Percentiles rank a stretch among this genome's conserved stretches.
Evolutionary conservation across 495 filamentous ascomycete species (phyloP).

Genomic region (Annulohypoxylon maeteangense): DNA sequence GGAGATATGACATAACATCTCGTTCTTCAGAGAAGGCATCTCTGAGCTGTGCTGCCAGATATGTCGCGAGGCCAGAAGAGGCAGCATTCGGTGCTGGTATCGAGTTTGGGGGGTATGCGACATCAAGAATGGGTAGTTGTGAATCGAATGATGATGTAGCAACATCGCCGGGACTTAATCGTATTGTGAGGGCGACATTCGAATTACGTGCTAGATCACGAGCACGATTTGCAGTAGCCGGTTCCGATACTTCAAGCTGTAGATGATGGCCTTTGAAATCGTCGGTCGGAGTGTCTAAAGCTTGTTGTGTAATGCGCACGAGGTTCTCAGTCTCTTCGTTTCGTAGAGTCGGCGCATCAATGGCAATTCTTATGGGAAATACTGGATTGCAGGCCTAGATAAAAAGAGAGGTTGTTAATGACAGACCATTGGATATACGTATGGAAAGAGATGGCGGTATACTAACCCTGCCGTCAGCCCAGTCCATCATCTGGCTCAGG

Average conservation of each 20-base stretch:
- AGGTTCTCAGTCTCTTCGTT: conserved; percentile 78
- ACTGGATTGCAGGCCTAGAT: conserved; percentile 83
- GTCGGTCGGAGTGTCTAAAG: conserved; percentile 89
- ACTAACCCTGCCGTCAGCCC: conserved; percentile 90
- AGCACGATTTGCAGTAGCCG: conserved; percentile 47
- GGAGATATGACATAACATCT: conserved; percentile 83
- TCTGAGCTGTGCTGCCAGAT: conserved; percentile 81
- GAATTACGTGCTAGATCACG: conserved; percentile 33
- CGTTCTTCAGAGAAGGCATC: conserved; percentile 88
- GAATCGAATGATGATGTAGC: conserved; percentile 71
- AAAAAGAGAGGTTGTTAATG: conserved; percentile 1
- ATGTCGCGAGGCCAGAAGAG: conserved; percentile 79
- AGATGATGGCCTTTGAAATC: conserved; percentile 93
- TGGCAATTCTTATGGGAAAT: conserved; percentile 83
- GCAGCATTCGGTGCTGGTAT: conserved; percentile 74
- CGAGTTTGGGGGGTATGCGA: conserved; percentile 81
- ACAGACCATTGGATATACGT: background rate
- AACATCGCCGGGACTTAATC: conserved; percentile 72
- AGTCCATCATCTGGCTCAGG: conserved; percentile 85
- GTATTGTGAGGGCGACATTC: conserved; percentile 69
- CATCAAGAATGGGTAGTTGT: conserved; percentile 76
- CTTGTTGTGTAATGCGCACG: conserved; percentile 85
- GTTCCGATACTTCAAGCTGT: conserved; percentile 72
- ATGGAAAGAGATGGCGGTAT: background rate
- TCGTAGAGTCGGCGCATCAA: conserved; percentile 76